Evolutionary conservation across 164 flowering plant genomes (phyloP), one percentile per base, ranked within the genome.

Genomic region (Nymphaea thermarum): DNA sequence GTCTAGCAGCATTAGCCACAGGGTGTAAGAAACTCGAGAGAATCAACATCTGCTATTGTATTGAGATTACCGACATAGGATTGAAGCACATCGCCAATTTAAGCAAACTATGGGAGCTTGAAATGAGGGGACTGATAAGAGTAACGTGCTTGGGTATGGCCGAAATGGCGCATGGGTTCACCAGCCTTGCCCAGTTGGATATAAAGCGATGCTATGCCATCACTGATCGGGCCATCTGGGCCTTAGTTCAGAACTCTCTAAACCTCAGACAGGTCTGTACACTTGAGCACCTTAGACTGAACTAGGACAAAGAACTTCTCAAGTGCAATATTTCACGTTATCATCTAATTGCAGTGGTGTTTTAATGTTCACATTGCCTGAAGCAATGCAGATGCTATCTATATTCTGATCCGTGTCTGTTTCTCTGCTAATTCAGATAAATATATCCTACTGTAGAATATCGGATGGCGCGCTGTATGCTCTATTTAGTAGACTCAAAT

Each of bases 1-100:
- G 87, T 55, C 71, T 89, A 67, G 85, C 77, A 47, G 82, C 86
- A 42, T 47, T 89, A 68, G 75, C 85, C 7, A 68, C 25, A 57
- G 89, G 90, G n/a, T 89, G 96, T 81, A 82, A 69, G 81, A 87
- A 78, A 74, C 71, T 89, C 75, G 75, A 67, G 74, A 81, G 67
- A 68, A 82, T 89, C 47, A 87, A 83, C 74, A 68, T 87, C 71
- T 84, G 85, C 64, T 89, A 89, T 80, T 89, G 96, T 69, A 57
- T 3, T 62, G 66, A 68, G 41, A 68, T 89, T 60, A 82, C 84
- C 10, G 89, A 87, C 63, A 72, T 36, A 70, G 92, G 90, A 66
- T 73, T 89, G 75, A 75, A 71, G 55, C 65, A 68, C 73, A 53
- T 89, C 4, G 69, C 89, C 64, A 51, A 42, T 17, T 66, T 89